A percentile compares a stretch with the other conserved stretches of the same genome.
These are phyloP conservation scores for Euclidium syriacum DNA, from an alignment of 345 rosid genomes.

Conservation along the genomic window DNA sequence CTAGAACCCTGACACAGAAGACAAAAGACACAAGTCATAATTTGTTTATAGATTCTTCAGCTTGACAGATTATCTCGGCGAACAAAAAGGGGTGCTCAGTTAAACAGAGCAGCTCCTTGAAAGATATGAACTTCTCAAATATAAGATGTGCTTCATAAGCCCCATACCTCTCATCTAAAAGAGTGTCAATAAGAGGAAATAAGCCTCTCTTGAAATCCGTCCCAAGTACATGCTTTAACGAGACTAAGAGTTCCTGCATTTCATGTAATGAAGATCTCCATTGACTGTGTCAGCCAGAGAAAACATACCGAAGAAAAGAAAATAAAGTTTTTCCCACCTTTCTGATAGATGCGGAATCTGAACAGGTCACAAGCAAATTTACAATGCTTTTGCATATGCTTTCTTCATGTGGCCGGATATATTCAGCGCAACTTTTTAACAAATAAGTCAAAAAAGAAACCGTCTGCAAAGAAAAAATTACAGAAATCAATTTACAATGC, in stretches of 20 bases:
- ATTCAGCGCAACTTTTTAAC: slow-evolving; percentile 93
- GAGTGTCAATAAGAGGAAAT: slow-evolving; percentile 93
- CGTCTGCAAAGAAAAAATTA: slow-evolving; percentile 55
- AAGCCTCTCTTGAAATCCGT: slow-evolving; percentile 98
- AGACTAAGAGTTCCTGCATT: slow-evolving; percentile 91
- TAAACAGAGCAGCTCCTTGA: background rate
- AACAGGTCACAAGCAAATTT: slow-evolving; percentile 94
- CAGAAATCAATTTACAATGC: slow-evolving; percentile 13
- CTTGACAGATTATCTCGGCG: background rate
- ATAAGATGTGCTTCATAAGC: slow-evolving; percentile 4
- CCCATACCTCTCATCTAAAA: slow-evolving; percentile 84
- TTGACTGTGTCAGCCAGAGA: background rate
- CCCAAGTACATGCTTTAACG: slow-evolving; percentile 93
- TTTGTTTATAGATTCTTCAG: background rate
- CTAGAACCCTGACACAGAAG: slow-evolving; percentile 64
- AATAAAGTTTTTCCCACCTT: slow-evolving; percentile 46
- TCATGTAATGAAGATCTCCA: slow-evolving; percentile 12
- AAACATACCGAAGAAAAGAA: background rate
- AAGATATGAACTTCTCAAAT: background rate
- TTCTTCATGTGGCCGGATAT: slow-evolving; percentile 95
- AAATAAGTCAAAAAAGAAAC: slow-evolving; percentile 94
- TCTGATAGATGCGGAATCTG: slow-evolving; percentile 92
- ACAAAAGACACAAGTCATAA: slow-evolving; percentile 11
- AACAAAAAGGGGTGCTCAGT: background rate
- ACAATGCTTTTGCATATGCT: slow-evolving; percentile 97